These are phyloP conservation scores for Venturia aucupariae DNA, from an alignment of 2,329 filamentous ascomycete species.

Conservation along the genomic window DNA sequence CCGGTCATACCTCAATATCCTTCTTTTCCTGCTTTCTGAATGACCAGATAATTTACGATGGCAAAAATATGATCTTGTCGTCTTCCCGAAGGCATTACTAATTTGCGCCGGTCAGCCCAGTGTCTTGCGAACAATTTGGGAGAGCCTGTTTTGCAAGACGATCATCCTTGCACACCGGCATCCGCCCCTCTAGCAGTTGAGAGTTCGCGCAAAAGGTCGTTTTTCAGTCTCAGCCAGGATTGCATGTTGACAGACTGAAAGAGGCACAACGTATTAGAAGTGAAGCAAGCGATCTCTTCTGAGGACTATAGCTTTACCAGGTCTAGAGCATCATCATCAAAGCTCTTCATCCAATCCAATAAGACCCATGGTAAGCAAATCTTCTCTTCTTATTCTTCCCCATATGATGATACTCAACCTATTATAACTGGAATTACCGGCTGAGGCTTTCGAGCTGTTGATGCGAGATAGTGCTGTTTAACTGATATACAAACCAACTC, in stretches of 20 bases:
- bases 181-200: background rate
- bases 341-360: too few species aligned
- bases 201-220: too few species aligned
- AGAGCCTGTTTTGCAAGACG: background rate
- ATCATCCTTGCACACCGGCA: background rate
- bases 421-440: background rate
- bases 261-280: too few species aligned
- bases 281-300: too few species aligned
- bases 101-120: background rate
- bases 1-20: slow-evolving; percentile 1
- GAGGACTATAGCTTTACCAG: too few species aligned
- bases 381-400: background rate
- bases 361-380: background rate
- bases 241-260: too few species aligned
- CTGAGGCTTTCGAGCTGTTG: background rate
- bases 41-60: too few species aligned
- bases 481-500: background rate
- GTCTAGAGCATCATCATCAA: too few species aligned
- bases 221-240: too few species aligned
- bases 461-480: background rate
- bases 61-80: background rate
- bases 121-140: background rate
- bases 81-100: background rate
- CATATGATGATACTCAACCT: background rate
- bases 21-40: background rate